phyloP scores from a whole-genome alignment of 768 basidiomycete genomes.

The Lactarius sanguifluus region DNA sequence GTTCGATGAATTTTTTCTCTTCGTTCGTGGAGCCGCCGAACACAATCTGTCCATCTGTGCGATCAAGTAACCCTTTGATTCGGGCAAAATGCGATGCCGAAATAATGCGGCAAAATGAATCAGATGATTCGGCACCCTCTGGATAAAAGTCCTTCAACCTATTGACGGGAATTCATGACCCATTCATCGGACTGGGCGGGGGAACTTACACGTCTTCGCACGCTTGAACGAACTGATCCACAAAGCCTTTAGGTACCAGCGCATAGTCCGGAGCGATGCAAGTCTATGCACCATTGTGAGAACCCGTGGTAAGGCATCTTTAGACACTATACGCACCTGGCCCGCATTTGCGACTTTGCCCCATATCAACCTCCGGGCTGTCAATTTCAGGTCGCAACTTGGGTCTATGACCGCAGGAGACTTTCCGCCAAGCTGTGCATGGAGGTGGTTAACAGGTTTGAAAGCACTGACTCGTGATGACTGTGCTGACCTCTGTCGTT shows the following conservation, averaged over 20 bases:
- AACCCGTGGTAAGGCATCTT: neutral
- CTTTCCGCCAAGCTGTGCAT: constrained; percentile 62
- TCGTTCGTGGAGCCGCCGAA: constrained; percentile 64
- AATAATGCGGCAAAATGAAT: constrained; percentile 53
- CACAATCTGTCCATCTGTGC: constrained; percentile 63
- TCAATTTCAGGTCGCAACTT: constrained; percentile 58
- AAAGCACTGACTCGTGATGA: neutral
- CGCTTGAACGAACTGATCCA: constrained; percentile 43
- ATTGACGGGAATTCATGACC: neutral
- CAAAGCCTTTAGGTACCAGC: constrained; percentile 43
- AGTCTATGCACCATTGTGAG: constrained; percentile 43
- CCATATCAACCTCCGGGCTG: constrained; percentile 76
- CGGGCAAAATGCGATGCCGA: constrained; percentile 54
- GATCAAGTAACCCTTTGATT: constrained; percentile 58
- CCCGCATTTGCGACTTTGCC: constrained; percentile 75
- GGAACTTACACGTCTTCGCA: constrained; percentile 44
- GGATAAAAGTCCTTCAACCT: constrained; percentile 62
- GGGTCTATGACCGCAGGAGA: constrained; percentile 75
- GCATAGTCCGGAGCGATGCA: constrained; percentile 65
- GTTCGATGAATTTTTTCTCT: constrained; percentile 59
- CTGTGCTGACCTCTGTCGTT: constrained; percentile 47
- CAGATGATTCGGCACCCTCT: constrained; percentile 43
- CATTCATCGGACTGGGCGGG: neutral
- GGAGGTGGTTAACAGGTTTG: neutral
- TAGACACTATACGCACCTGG: constrained; percentile 33